Conservation (phyloP, 208 protist species). For the Leishmania martiniquensis region DNA sequence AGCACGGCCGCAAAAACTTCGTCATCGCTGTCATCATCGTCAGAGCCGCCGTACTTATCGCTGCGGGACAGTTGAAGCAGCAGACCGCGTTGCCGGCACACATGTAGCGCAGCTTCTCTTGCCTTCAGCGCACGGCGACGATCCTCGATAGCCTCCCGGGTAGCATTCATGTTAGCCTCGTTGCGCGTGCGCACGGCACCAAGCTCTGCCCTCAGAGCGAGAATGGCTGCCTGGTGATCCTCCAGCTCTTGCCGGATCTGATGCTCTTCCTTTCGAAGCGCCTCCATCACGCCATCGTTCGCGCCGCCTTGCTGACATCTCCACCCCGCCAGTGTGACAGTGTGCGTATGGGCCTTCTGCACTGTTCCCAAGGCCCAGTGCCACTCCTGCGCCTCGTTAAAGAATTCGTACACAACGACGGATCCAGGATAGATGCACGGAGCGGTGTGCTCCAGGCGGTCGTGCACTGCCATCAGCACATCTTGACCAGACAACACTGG, state of each 20-base stretch:
- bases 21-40: slow-evolving; percentile 16
- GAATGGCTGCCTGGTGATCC: slow-evolving; percentile 33
- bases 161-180: slow-evolving; percentile 50
- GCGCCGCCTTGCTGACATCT: slow-evolving; percentile 23
- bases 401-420: slow-evolving; percentile 64
- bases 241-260: slow-evolving; percentile 30
- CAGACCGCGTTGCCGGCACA: slow-evolving; percentile 5
- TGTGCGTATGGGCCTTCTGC: slow-evolving; percentile 30
- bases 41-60: not conserved
- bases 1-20: slow-evolving; percentile 24
- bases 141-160: slow-evolving; percentile 26
- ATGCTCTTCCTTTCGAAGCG: slow-evolving; percentile 32
- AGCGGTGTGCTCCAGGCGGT: slow-evolving; percentile 19
- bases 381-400: slow-evolving; percentile 35
- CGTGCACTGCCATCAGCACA: slow-evolving; percentile 11
- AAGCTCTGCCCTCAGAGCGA: slow-evolving; percentile 41
- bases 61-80: slow-evolving; percentile 9
- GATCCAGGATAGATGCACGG: slow-evolving; percentile 27
- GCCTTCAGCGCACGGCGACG: slow-evolving; percentile 25
- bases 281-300: slow-evolving; percentile 36
- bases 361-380: slow-evolving; percentile 53
- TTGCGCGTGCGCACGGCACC: slow-evolving; percentile 51
- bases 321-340: slow-evolving; percentile 40
- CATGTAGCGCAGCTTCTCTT: slow-evolving; percentile 23
- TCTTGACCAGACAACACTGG: slow-evolving; percentile 19